Base-by-base conservation (phyloP, 208 protist species). In the Vickermania ingenoplastis region DNA sequence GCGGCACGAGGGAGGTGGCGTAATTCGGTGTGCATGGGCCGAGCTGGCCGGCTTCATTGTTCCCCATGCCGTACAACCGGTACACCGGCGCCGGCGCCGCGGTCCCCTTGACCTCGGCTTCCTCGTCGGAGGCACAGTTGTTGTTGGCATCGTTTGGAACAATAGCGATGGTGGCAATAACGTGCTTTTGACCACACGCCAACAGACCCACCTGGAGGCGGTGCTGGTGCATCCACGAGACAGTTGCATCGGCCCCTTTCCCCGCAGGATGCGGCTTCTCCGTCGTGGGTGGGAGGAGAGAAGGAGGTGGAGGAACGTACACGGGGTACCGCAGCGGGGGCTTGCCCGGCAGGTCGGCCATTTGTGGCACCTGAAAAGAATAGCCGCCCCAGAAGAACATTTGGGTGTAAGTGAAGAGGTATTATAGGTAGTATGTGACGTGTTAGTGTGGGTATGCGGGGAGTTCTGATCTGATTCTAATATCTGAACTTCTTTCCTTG, bases 311-410 rank as follows among this genome's bases (percentile, higher is more conserved):
- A 3, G 85, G 86, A 3, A 89, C 31, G 67, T 92, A 86, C 1
- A 77, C 66, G 7, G 86, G 86, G 41, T 74, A 89, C 2, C 76
- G 76, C 49, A 92, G 68, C 25, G 76, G 61, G 21, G 76, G 79
- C 1, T 72, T 63, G 25, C 74, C 68, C 0, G 59, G 53, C 57
- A 76, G 50, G 60, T 86, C 79, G 31, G 59, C 31, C 65, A 69
- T 65, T 55, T 80, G 76, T 30, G 75, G 61, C 41, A 71, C 71
- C 31, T 82, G 67, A 63, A 92, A 92, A 62, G 79, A 87, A 73
- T 89, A 92, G 68, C 76, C 78, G 24, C 86, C 86, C 82, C 86
- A 92, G 61, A 92, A 89, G 49, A 89, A 92, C 86, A 92, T 92
- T 2, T 27, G 63, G 23, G 11, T 26, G 21, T 11, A n/a, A n/a